A percentile compares a stretch with the other conserved stretches of the same genome.
Evolutionary conservation across 2,329 filamentous ascomycete genomes (phyloP).

Genomic region (Fusarium buharicum): DNA sequence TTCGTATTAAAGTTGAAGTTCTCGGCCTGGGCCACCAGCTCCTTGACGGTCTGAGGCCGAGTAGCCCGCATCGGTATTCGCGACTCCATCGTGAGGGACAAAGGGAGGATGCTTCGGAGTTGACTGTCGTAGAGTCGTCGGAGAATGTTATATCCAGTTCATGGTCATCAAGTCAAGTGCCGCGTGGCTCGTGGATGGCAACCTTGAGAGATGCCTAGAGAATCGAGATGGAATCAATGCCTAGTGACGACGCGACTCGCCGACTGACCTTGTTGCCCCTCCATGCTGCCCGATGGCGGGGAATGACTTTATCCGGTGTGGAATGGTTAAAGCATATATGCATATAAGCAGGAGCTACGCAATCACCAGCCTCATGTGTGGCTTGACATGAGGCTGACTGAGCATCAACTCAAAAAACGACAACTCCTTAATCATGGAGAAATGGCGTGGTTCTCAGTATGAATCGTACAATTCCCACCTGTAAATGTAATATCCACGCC

Average conservation of each 20-base stretch:
- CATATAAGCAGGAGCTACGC: neutral
- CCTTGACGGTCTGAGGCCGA: slow-evolving; percentile 75
- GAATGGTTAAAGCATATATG: slow-evolving; percentile 13
- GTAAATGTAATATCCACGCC: slow-evolving; percentile 25
- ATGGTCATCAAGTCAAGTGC: slow-evolving; percentile 22
- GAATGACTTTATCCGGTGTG: slow-evolving; percentile 20
- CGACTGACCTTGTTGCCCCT: slow-evolving; percentile 40
- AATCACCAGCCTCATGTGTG: slow-evolving; percentile 1
- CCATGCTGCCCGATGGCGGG: slow-evolving; percentile 36
- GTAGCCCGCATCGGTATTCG: slow-evolving; percentile 49
- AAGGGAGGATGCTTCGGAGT: neutral
- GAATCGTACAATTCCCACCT: slow-evolving; percentile 36
- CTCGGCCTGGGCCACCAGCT: slow-evolving; percentile 79
- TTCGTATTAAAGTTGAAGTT: slow-evolving; percentile 83
- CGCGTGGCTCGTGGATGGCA: slow-evolving; percentile 24
- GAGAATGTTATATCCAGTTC: slow-evolving; percentile 24
- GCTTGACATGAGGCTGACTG: neutral
- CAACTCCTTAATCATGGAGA: slow-evolving; percentile 23
- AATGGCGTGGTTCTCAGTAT: slow-evolving; percentile 36
- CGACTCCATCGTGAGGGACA: slow-evolving; percentile 44
- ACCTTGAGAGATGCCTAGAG: slow-evolving; percentile 29
- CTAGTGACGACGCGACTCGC: slow-evolving; percentile 36
- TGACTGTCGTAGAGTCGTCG: slow-evolving; percentile 26
- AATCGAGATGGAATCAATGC: slow-evolving; percentile 33
- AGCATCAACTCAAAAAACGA: slow-evolving; percentile 2